Evolutionary conservation across 1,139 yeast species (phyloP), one percentile per base, ranked within the genome.

Genomic region (Yamadazyma diospyri): DNA sequence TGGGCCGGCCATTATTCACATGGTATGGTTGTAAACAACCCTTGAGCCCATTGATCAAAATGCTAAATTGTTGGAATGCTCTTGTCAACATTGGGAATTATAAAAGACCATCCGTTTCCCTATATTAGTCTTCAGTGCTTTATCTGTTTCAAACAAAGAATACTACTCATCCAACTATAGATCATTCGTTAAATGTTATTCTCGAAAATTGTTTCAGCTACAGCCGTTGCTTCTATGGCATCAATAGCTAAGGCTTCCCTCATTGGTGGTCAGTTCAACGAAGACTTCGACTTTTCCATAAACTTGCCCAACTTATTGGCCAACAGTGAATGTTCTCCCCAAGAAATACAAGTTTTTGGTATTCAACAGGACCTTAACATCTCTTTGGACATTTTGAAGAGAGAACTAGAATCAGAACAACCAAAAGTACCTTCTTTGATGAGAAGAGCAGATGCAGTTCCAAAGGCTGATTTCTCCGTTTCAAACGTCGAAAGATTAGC

Each of bases 381-480:
- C 23, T 32, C 37, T 16, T 11, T 44, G 9, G 32, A 38, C 26
- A 23, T 42, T 15, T 34, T 41, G 11, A 44, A 44, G 24, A 45
- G 48, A 40, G 38, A 36, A 23, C 23, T 27, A 29, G 39, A 28
- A 23, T n/a, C n/a, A n/a, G n/a, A n/a, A n/a, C n/a, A n/a, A n/a
- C n/a, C n/a, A n/a, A 15, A 22, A 16, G 25, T 17, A 11, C 13
- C 24, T 21, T 27, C 32, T 14, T 28, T 32, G 14, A 16, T 37
- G 19, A 44, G 40, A 28, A 45, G 47, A 38, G 48, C 40, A 32
- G 29, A 31, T 7, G n/a, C 31, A 9, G 50, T 53, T 40, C 62
- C 62, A 32, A 52, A 52, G 42, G 61, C 63, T 28, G 48, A 50
- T 17, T 53, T 58, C 36, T 42, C 50, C 18, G 57, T 58, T 25